A percentile compares a stretch with the other conserved stretches of the same genome.
These are phyloP conservation scores for Stromatinia cepivora DNA, from an alignment of 2,329 filamentous ascomycete genomes.

Conservation along the genomic window DNA sequence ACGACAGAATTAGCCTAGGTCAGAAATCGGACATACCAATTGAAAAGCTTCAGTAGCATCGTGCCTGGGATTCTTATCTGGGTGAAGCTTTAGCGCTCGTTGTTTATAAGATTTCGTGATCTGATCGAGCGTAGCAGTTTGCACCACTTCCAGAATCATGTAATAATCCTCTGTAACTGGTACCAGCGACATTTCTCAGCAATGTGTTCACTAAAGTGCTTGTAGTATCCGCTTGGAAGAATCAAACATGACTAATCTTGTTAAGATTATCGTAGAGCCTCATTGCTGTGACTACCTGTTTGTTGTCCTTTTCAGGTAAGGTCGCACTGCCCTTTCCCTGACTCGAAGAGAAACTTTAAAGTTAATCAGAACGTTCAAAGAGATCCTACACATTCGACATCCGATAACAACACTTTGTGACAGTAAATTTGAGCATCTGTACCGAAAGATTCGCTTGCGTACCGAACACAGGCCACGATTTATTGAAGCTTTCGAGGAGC, in stretches of 20 bases:
- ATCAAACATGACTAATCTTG: not conserved
- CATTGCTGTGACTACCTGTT: not conserved
- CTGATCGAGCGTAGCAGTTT: slow-evolving; percentile 35
- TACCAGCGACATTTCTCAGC: slow-evolving; percentile 36
- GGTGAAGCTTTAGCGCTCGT: slow-evolving; percentile 43
- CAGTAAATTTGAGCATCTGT: not conserved
- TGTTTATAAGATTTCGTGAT: slow-evolving; percentile 41
- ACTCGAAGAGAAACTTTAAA: not conserved
- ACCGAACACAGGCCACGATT: no score
- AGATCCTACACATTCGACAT: not conserved
- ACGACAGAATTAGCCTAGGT: not conserved
- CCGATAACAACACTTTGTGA: not conserved
- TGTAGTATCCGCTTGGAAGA: not conserved
- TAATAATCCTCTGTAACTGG: slow-evolving; percentile 42
- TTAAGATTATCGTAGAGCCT: not conserved
- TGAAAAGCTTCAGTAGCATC: slow-evolving; percentile 43
- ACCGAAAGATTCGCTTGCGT: no score
- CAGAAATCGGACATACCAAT: slow-evolving; percentile 35
- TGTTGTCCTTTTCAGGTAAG: not conserved
- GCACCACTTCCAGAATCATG: slow-evolving; percentile 38
- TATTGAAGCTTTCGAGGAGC: no score
- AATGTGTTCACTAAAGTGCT: not conserved
- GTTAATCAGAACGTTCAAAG: not conserved
- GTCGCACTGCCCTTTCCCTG: not conserved
- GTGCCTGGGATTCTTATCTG: slow-evolving; percentile 39